phyloP scores from a whole-genome alignment of 2,329 filamentous ascomycete genomes.

The Parafenestella ontariensis region DNA sequence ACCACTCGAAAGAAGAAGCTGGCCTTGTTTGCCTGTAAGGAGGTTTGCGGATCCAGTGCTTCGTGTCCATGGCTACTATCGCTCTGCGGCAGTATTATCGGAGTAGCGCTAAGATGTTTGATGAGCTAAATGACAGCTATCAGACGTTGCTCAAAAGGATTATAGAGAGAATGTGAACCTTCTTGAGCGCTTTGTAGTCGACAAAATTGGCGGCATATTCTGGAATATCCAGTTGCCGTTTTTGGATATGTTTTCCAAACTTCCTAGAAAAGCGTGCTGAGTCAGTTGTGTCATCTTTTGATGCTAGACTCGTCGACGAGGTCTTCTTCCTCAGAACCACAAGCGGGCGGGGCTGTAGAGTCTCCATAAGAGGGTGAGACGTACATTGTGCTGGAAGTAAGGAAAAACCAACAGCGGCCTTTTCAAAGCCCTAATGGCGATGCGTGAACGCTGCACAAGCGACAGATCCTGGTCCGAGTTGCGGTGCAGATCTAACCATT shows the following conservation, averaged over 20 bases:
- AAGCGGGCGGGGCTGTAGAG: constrained; percentile 37
- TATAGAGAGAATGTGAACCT: constrained; percentile 65
- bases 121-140: constrained; percentile 73
- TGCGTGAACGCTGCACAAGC: constrained; percentile 40
- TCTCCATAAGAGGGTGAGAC: constrained; percentile 45
- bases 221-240: constrained; percentile 96
- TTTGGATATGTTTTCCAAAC: constrained; percentile 99
- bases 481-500: constrained; percentile 41
- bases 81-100: constrained; percentile 79
- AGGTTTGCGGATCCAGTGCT: constrained; percentile 77
- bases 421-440: constrained; percentile 26
- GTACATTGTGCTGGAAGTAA: constrained; percentile 46
- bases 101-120: constrained; percentile 94
- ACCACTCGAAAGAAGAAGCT: constrained; percentile 99
- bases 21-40: constrained; percentile 94
- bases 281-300: constrained; percentile 49
- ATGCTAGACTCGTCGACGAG: constrained; percentile 45
- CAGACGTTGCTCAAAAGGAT: constrained; percentile 5
- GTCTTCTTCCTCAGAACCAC: constrained; percentile 41
- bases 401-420: constrained; percentile 27
- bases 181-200: constrained; percentile 99
- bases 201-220: constrained; percentile 99
- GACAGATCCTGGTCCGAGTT: constrained; percentile 33
- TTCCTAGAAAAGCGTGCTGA: constrained; percentile 71
- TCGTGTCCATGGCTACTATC: constrained; percentile 57